These are phyloP conservation scores for Pseudonectria foliicola DNA, from an alignment of 2,329 filamentous ascomycete species.

Conservation along the genomic window DNA sequence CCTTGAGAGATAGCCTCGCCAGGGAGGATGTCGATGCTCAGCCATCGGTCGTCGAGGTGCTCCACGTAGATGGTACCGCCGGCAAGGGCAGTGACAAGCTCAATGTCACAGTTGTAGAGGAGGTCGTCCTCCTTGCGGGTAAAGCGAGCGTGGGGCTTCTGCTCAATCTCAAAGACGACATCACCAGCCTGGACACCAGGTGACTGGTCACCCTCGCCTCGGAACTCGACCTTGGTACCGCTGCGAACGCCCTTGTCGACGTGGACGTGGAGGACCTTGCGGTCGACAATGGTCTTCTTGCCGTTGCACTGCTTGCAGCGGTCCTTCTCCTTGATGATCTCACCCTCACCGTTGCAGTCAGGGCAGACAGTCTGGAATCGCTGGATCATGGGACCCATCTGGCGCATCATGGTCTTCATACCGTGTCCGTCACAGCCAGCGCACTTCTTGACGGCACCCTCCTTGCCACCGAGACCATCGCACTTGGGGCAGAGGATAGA, in stretches of 20 bases:
- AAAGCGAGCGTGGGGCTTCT: constrained; percentile 96
- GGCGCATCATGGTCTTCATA: constrained; percentile 99
- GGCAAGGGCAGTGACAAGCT: constrained; percentile 88
- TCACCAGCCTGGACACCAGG: constrained; percentile 91
- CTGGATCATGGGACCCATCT: constrained; percentile 99
- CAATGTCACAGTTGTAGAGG: constrained; percentile 91
- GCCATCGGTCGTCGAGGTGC: constrained; percentile 95
- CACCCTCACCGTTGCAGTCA: constrained; percentile 95
- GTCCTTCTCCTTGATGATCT: constrained; percentile 94
- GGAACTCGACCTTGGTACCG: constrained; percentile 95
- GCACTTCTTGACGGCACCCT: constrained; percentile 94
- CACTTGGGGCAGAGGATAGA: constrained; percentile 96
- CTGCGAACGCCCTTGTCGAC: constrained; percentile 90
- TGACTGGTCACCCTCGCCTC: constrained; percentile 91
- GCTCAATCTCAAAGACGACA: constrained; percentile 97
- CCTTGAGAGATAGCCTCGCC: constrained; percentile 92
- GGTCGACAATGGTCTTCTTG: constrained; percentile 97
- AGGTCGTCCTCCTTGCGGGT: constrained; percentile 94
- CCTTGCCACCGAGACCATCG: constrained; percentile 90
- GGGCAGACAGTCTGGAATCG: constrained; percentile 99
- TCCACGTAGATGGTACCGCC: constrained; percentile 89
- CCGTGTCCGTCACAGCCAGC: constrained; percentile 84
- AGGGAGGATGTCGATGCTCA: constrained; percentile 85
- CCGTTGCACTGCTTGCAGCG: constrained; percentile 93
- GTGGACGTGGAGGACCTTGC: constrained; percentile 97